A percentile compares a stretch with the other conserved stretches of the same genome.
Evolutionary conservation across 179 eudicot species (phyloP).

Genomic region (Silene noctiflora): DNA sequence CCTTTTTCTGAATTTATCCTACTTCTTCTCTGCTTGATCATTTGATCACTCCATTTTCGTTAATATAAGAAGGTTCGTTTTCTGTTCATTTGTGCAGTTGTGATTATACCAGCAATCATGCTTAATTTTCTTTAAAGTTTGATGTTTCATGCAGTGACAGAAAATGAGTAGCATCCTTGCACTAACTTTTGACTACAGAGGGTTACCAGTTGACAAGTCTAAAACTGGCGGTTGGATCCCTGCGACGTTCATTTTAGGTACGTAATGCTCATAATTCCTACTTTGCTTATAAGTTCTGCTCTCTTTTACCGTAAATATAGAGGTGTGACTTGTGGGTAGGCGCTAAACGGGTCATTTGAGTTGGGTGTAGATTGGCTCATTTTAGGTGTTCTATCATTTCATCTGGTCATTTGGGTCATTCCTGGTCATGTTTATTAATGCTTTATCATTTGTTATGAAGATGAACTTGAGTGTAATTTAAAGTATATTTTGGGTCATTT

Average conservation of each 20-base stretch:
- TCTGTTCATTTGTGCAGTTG: background rate
- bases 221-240: slow-evolving; percentile 28
- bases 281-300: background rate
- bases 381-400: no score
- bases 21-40: background rate
- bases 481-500: no score
- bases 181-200: slow-evolving; percentile 24
- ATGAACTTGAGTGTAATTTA: no score
- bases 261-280: background rate
- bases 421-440: no score
- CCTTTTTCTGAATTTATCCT: background rate
- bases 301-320: background rate
- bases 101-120: slow-evolving; percentile 9
- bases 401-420: no score
- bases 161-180: slow-evolving; percentile 19
- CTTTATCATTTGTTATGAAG: no score
- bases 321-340: background rate
- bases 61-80: slow-evolving; percentile 2
- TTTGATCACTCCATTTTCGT: background rate
- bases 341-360: background rate
- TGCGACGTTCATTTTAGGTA: slow-evolving; percentile 24
- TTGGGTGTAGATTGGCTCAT: no score
- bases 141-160: background rate
- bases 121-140: background rate
- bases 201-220: slow-evolving; percentile 29